Base-by-base conservation (phyloP, 2,329 filamentous ascomycete genomes). In the Knufia fluminis region DNA sequence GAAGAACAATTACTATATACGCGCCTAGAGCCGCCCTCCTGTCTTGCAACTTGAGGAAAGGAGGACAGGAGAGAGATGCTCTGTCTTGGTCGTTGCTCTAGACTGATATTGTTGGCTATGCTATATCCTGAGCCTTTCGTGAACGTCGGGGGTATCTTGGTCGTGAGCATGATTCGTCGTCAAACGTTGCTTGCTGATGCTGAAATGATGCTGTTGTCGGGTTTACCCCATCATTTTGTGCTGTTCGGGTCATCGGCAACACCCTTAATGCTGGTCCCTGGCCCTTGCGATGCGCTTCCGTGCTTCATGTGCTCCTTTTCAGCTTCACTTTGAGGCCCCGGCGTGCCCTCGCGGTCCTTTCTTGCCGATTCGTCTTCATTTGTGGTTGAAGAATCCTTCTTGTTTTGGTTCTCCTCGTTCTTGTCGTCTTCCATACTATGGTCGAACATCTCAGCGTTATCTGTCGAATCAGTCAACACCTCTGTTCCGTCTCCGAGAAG, bases 401-500 rank as follows among this genome's bases (percentile, higher is more conserved):
- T 78, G 53, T 92, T 85, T 71, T 94, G 88, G 66, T 84, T 90
- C 57, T 80, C 83, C 56, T 90, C 76, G 64, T 95, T 89, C 66
- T 87, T 86, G 63, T 94, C 86, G 60, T 82, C 79, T 63, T 94
- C 87, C 45, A 48, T 48, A 65, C 88, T 85, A 61, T 89, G 83
- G 67, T 96, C 88, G 70, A 96, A 94, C 83, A 95, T 91, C 62
- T 95, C 89, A 57, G 85, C 82, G 64, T 96, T 89, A 68, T 89
- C 83, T 26, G 45, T 48, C 65, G 85, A 85, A 68, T 92, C 88
- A 59, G 87, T 88, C 63, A 90, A 75, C 66, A 94, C 81, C 74
- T 96, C 90, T 62, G 88, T 94, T 62, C 91, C 92, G 73, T 97
- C 90, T 59, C 91, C 90, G 60, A 98, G 79, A 65, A 95, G 83